These are phyloP conservation scores for Chaetomiaceae sp. DNA, from an alignment of 2,329 filamentous ascomycete genomes.

Conservation along the genomic window DNA sequence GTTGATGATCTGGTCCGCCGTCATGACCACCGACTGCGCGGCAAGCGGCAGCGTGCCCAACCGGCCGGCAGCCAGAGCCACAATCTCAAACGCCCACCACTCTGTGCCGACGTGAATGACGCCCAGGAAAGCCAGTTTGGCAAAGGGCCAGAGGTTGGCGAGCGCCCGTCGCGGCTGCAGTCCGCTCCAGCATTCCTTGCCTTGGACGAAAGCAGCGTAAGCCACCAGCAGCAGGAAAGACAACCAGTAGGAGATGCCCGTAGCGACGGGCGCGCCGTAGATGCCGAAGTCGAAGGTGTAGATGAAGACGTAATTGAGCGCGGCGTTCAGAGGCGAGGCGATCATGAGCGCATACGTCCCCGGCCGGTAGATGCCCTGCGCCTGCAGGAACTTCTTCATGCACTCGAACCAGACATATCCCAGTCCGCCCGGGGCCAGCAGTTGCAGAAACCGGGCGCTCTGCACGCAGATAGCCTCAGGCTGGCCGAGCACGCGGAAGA, in stretches of 20 bases:
- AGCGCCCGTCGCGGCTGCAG: conserved; percentile 55
- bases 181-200: conserved; percentile 74
- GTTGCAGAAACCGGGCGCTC: conserved; percentile 65
- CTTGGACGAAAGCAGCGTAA: conserved; percentile 66
- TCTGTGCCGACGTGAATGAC: conserved; percentile 82
- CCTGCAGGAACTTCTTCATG: conserved; percentile 82
- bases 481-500: conserved; percentile 71
- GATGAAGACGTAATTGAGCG: conserved; percentile 75
- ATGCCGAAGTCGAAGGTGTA: conserved; percentile 66
- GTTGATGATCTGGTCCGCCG: conserved; percentile 74
- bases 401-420: conserved; percentile 85
- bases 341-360: conserved; percentile 78
- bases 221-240: conserved; percentile 70
- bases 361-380: conserved; percentile 80
- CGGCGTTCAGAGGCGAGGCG: conserved; percentile 72
- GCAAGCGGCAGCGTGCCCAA: conserved; percentile 75
- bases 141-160: conserved; percentile 64
- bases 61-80: conserved; percentile 72
- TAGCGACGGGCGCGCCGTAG: conserved; percentile 73
- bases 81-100: conserved; percentile 94
- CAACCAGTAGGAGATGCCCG: conserved; percentile 78
- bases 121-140: conserved; percentile 67
- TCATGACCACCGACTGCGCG: conserved; percentile 86
- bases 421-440: conserved; percentile 71
- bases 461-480: conserved; percentile 70